Base-by-base conservation (phyloP, 176 grass and related monocot species). In the Typha latifolia region DNA sequence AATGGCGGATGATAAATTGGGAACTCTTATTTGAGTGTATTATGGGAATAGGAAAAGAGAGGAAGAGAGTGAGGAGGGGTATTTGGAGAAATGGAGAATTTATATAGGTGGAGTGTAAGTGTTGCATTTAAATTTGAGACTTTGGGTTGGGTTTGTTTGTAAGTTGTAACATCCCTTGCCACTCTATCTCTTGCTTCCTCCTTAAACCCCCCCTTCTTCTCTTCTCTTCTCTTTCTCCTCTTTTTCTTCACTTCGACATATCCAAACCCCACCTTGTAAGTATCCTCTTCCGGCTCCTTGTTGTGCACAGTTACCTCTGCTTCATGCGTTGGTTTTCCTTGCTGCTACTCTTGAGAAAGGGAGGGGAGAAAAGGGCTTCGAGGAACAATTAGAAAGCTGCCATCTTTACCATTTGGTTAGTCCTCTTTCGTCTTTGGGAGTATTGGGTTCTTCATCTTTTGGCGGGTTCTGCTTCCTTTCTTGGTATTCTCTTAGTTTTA, bases 191-290 rank as follows among this genome's bases (percentile, higher is more conserved):
- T 80, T 74, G 79, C 80, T 85, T 88, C 74, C 49, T 43, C 37
- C 37, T 43, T 43, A 43, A 43, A 43, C 12, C 51, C 69, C 53
- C 53, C 15, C 53, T 24, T 26, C 31, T 51, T 78, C 69, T 57
- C 53, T 57, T 14, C n/a, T 4, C n/a, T 66, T 74, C 51, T 61
- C 52, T 66, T 68, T 24, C 37, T 48, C 51, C 7, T 74, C 69
- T 15, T 61, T 76, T 62, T 49, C 59, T 76, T 90, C 70, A 70
- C 91, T 82, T 79, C 78, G 78, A 75, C 81, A 74, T 62, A 73
- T 83, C 52, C 55, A 80, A 90, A 70, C 79, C 73, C 79, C 70
- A 53, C 72, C 87, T 96, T 85, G 79, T 22, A 87, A 96, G 87
- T 70, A 64, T 85, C 81, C 68, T 69, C 51, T 62, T 64, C 4